phyloP scores from a whole-genome alignment of 2,329 filamentous ascomycete species.

The Colletotrichum liaoningense region DNA sequence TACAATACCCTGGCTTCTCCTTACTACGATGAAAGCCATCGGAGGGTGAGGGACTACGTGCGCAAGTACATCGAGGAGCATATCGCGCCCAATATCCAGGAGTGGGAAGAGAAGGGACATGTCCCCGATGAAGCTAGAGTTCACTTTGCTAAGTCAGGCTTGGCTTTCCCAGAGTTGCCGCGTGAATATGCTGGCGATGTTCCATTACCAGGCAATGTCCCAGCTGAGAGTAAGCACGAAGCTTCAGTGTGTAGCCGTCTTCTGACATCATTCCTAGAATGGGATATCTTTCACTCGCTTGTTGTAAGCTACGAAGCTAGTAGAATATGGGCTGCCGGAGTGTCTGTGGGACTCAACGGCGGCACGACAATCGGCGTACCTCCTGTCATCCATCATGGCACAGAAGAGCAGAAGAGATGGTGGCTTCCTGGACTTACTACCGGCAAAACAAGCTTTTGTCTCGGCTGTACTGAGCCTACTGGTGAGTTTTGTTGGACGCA shows the following conservation, averaged over 20 bases:
- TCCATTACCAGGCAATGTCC: background rate
- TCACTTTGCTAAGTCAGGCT: conserved; percentile 51
- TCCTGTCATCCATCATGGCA: conserved; percentile 72
- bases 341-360: conserved; percentile 67
- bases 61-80: conserved; percentile 69
- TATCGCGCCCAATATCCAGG: conserved; percentile 67
- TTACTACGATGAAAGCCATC: conserved; percentile 73
- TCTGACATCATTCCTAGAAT: conserved; percentile 57
- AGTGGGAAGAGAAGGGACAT: conserved; percentile 71
- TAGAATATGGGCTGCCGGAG: conserved; percentile 63
- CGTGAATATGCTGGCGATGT: conserved; percentile 42
- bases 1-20: conserved; percentile 49
- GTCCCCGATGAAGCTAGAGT: conserved; percentile 56
- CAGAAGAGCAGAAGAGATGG: conserved; percentile 65
- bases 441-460: conserved; percentile 69
- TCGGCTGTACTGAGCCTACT: conserved; percentile 72
- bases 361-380: conserved; percentile 72
- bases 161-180: conserved; percentile 48
- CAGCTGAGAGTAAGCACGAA: background rate
- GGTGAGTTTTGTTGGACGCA: conserved; percentile 54
- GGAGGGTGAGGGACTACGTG: conserved; percentile 64
- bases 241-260: too few relatives aligned
- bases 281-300: conserved; percentile 68
- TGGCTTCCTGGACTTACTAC: conserved; percentile 70
- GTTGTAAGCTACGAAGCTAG: conserved; percentile 66